These are phyloP conservation scores for Talaromyces sp. DNA, from an alignment of 2,329 filamentous ascomycete species.

Conservation along the genomic window DNA sequence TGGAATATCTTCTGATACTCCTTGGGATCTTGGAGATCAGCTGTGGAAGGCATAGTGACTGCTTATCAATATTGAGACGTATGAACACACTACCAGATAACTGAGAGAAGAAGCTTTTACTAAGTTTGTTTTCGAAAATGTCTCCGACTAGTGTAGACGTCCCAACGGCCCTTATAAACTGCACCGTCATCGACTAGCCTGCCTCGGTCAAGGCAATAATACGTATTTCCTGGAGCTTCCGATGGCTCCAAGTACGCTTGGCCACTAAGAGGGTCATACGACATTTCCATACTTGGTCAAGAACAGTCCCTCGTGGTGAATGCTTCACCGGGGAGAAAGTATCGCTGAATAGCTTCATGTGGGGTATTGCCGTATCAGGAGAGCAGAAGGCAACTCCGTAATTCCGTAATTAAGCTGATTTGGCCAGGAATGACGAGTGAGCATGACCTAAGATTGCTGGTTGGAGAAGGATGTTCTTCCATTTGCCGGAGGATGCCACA, in stretches of 20 bases:
- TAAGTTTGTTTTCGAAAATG: not conserved
- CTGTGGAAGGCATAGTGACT: slow-evolving; percentile 27
- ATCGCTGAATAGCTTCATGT: not conserved
- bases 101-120: not conserved
- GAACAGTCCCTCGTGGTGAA: not conserved
- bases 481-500: not conserved
- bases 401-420: not conserved
- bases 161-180: not conserved
- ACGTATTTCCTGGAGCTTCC: not conserved
- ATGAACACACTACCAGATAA: not conserved
- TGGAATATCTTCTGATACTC: slow-evolving; percentile 54
- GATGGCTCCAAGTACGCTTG: not conserved
- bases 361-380: slow-evolving; percentile 2
- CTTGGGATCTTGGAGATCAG: slow-evolving; percentile 27
- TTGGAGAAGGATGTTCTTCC: not conserved
- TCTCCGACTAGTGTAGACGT: not conserved
- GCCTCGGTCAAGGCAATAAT: not conserved
- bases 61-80: not conserved
- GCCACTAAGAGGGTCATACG: not conserved
- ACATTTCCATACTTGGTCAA: not conserved
- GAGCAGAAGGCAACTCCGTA: not conserved
- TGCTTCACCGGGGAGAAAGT: not conserved
- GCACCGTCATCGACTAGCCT: not conserved
- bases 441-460: not conserved
- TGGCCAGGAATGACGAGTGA: not conserved